Percentiles rank a stretch among this genome's conserved stretches.
Evolutionary conservation across 78 protist genomes (phyloP).

Genomic region (Dictyostelium citrinum): DNA sequence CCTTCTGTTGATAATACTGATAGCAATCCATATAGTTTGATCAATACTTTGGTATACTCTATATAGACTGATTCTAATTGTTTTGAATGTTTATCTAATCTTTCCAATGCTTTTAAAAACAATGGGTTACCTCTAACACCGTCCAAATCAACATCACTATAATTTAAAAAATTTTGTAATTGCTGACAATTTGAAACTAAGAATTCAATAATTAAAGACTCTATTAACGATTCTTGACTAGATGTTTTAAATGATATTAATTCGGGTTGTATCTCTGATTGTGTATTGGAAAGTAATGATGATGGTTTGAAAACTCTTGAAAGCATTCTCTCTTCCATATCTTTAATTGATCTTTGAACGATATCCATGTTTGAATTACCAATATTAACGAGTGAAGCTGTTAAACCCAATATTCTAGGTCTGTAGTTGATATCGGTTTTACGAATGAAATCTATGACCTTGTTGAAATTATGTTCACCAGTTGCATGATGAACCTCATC

Average conservation of each 20-base stretch:
- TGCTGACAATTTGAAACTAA: background rate
- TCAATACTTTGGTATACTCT: background rate
- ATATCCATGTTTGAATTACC: background rate
- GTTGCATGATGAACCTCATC: constrained; percentile 81
- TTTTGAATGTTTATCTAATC: background rate
- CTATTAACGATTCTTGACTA: background rate
- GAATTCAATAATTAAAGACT: background rate
- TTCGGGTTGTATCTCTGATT: background rate
- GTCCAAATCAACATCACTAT: background rate
- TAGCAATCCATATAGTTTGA: background rate
- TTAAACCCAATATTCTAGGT: constrained; percentile 29
- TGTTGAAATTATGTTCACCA: constrained; percentile 32
- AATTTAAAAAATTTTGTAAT: background rate
- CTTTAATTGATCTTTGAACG: background rate
- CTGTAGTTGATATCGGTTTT: background rate
- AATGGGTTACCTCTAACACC: background rate
- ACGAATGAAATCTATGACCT: background rate
- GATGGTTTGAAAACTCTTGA: background rate
- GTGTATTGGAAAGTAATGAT: background rate
- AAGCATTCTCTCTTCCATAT: background rate
- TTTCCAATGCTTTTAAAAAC: background rate
- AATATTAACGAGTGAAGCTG: background rate
- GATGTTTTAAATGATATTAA: background rate
- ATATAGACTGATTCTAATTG: background rate
- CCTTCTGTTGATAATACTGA: background rate